These are phyloP conservation scores for Phialocephala sp. DNA, from an alignment of 2,329 filamentous ascomycete genomes.

Conservation along the genomic window DNA sequence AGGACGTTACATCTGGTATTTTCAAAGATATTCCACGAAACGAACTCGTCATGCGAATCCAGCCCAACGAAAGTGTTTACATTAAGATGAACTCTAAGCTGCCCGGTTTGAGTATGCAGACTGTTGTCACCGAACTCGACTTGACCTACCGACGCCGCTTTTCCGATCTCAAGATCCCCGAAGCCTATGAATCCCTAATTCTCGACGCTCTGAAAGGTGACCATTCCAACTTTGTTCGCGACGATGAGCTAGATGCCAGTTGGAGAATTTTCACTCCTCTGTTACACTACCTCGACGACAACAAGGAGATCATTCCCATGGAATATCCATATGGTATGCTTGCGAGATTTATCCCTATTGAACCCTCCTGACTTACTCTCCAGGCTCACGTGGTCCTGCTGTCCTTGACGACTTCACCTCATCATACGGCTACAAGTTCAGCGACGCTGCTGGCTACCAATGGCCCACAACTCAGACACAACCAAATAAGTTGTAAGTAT, in stretches of 20 bases:
- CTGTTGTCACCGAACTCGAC: slow-evolving; percentile 96
- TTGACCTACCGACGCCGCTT: slow-evolving; percentile 97
- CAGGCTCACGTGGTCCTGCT: slow-evolving; percentile 93
- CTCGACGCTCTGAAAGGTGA: slow-evolving; percentile 98
- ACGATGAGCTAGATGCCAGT: slow-evolving; percentile 94
- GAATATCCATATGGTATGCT: slow-evolving; percentile 92
- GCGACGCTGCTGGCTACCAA: slow-evolving; percentile 90
- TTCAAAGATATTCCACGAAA: slow-evolving; percentile 99
- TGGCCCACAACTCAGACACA: slow-evolving; percentile 82
- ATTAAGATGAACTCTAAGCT: slow-evolving; percentile 99
- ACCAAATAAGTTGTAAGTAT: slow-evolving; percentile 80
- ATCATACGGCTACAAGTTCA: slow-evolving; percentile 99
- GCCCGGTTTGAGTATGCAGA: slow-evolving; percentile 98
- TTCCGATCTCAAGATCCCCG: slow-evolving; percentile 98
- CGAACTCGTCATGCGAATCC: slow-evolving; percentile 98
- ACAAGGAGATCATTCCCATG: slow-evolving; percentile 99
- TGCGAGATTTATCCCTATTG: slow-evolving; percentile 5
- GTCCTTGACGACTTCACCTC: slow-evolving; percentile 98
- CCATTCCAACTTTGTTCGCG: slow-evolving; percentile 98
- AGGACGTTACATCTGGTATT: slow-evolving; percentile 98
- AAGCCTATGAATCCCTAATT: slow-evolving; percentile 98
- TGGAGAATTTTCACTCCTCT: slow-evolving; percentile 99
- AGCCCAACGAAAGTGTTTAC: slow-evolving; percentile 99
- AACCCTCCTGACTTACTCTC: slow-evolving; percentile 15
- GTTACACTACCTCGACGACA: slow-evolving; percentile 96